Conservation (phyloP, 345 rosid species). For the Pugionium dolabratum region DNA sequence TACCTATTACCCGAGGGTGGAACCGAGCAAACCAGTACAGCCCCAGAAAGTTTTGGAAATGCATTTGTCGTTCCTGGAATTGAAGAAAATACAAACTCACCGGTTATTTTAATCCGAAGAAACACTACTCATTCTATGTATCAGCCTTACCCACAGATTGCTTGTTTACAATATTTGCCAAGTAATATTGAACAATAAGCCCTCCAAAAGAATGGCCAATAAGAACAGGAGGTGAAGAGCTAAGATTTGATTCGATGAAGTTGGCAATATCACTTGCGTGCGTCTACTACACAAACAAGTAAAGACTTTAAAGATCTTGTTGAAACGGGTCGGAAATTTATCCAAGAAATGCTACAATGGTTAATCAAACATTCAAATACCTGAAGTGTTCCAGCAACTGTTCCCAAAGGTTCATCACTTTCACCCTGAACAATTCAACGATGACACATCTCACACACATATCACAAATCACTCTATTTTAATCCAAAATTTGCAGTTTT, state of each 20-base stretch:
- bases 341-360: conserved; percentile 14
- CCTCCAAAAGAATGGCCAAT: conserved; percentile 96
- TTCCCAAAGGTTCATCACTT: conserved; percentile 67
- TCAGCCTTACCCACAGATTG: conserved; percentile 41
- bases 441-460: background rate
- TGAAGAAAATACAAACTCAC: conserved; percentile 6
- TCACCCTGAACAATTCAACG: conserved; percentile 62
- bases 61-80: conserved; percentile 43
- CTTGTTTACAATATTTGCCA: conserved; percentile 54
- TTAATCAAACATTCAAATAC: conserved; percentile 39
- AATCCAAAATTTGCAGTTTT: conserved; percentile 6
- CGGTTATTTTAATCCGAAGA: background rate
- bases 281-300: conserved; percentile 62
- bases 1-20: conserved; percentile 97
- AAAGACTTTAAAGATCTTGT: background rate
- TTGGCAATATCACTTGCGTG: conserved; percentile 85
- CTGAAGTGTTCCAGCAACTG: conserved; percentile 78
- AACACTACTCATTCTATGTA: background rate
- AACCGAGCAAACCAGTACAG: conserved; percentile 76
- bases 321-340: background rate
- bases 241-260: conserved; percentile 59
- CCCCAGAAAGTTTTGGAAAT: conserved; percentile 69
- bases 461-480: conserved; percentile 1
- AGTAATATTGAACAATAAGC: conserved; percentile 72
- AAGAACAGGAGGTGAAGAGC: conserved; percentile 59